Base-by-base conservation (phyloP, 495 filamentous ascomycete species). In the Viridothelium virens region DNA sequence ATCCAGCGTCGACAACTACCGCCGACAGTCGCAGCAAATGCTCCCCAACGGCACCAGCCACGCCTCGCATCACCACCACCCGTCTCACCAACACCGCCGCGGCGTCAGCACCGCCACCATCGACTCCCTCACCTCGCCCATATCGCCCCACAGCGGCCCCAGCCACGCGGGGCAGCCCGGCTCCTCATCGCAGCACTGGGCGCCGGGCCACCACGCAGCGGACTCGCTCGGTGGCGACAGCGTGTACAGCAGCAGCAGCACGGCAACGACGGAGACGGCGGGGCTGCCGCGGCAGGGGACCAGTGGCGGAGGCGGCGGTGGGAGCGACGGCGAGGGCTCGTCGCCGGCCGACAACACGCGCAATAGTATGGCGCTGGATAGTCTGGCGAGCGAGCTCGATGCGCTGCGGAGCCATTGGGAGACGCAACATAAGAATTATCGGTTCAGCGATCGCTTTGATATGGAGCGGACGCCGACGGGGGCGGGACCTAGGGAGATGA, bases 361-460 rank as follows among this genome's bases (percentile, higher is more conserved):
- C 65, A 91, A 91, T 69, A 91, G 88, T 38, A 84, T 91, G 71
- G 94, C 94, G 18, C 81, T 99, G 9, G 94, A 97, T 74, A 91
- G 87, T 53, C 83, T 99, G 2, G 93, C 95, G 31, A 88, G 85
- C 63, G 94, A 99, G 76, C 84, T 99, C 3, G 94, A 98, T 65
- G 84, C 88, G 18, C 82, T 97, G 47, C 87, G 93, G 39, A 87
- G 79, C 39, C 94, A 96, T 67, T 97, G 95, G 93, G 92, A 97
- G 76, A 88, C 88, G 56, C 96, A 91, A 48, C 96, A 92, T 77
- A 92, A 92, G 76, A 93, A 89, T 69, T 96, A 97, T 74, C 87
- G 93, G 16, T 79, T 96, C 56, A 93, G 89, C 74, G 92, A 86
- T 70, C 80, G 85, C 14, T 93, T 96, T 71, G 93, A 96, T 72